Base-by-base conservation (phyloP, 768 basidiomycete genomes). In the Kwoniella sp. region DNA sequence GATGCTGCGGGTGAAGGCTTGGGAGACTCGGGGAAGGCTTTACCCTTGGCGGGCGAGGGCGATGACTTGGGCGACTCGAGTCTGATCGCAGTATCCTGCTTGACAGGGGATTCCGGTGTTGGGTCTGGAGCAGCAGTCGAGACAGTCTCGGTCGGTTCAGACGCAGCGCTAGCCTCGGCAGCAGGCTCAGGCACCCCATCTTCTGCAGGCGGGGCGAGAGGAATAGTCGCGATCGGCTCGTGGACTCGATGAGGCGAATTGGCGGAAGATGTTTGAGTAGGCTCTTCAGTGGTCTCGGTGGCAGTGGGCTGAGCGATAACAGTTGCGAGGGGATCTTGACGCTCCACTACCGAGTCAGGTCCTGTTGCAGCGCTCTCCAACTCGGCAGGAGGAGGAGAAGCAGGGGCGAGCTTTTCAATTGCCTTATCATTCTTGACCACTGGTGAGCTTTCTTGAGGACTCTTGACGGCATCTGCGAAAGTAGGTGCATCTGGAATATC, bases 391-490 rank as follows among this genome's bases (percentile, higher is more conserved):
- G 5, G 44, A 13, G 61, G 24, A 24, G 25, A 36, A 8, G 55
- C 12, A 17, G 40, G 17, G 25, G 30, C 40, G 21, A 8, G n/a
- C 8, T 36, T n/a, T n/a, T n/a, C n/a, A n/a, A n/a, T 24, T 29
- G 36, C n/a, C 37, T 26, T 2, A n/a, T 58, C 30, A 10, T 19
- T 44, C 40, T 44, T 44, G 33, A 6, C 47, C 10, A 17, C 22
- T 26, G 55, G 19, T 6, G 25, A 49, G 1, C 17, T 40, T n/a
- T 55, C 25, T 12, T 47, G 30, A 24, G 54, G 27, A 2, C 19
- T 29, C 46, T 64, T 62, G 33, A 65, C 67, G 13, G 60, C 58
- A 48, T 67, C 65, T 0, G 65, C 65, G 37, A 58, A 67, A 6
- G 64, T 59, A 8, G 19, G 24, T 1, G 54, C 53, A 48, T 58